Base-by-base conservation (phyloP, 495 filamentous ascomycete species). In the Corynascus novoguineensis region DNA sequence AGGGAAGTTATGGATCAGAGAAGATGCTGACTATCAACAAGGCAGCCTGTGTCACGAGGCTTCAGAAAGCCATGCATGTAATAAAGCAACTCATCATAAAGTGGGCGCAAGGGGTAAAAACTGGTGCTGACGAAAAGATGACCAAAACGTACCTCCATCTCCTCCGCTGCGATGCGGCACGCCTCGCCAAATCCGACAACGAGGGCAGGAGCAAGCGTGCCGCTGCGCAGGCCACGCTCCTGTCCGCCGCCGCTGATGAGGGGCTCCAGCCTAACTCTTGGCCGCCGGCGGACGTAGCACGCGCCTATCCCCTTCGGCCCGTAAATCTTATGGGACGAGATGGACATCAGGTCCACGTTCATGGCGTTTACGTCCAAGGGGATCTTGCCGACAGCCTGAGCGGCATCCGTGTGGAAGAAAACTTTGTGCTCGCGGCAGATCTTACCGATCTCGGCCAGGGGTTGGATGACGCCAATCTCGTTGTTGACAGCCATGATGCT, bases 401-500 rank as follows among this genome's bases (percentile, higher is more conserved):
- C 93, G 27, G 73, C 93, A 71, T 98, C 93, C n/a, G 90, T 95
- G 73, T 98, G 93, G 84, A 97, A 98, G 78, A 96, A 98, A 47
- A 95, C 76, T 77, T 97, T 96, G 71, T 88, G 95, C 34, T 81
- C 80, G 38, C 92, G 84, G 75, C 93, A 98, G 21, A 98, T 73
- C 73, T 86, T 86, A 60, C 93, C 93, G 67, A 98, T 98, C 73
- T 96, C 84, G 62, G 89, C 90, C 60, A 97, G 66, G 0, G 93
- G 95, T 71, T 98, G 93, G 53, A 98, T 92, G 28, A 98, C 93
- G 65, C 93, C 93, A 63, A 97, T 97, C 74, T 98, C 93, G 70
- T 98, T 98, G 79, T 98, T 98, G 37, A 98, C 95, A 1, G 95
- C 85, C 93, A 98, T 98, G 69, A 98, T 89, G 71, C 89, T 96